A percentile compares a stretch with the other conserved stretches of the same genome.
phyloP scores from a whole-genome alignment of 805 yeast genomes.

The Yarrowia divulgata region DNA sequence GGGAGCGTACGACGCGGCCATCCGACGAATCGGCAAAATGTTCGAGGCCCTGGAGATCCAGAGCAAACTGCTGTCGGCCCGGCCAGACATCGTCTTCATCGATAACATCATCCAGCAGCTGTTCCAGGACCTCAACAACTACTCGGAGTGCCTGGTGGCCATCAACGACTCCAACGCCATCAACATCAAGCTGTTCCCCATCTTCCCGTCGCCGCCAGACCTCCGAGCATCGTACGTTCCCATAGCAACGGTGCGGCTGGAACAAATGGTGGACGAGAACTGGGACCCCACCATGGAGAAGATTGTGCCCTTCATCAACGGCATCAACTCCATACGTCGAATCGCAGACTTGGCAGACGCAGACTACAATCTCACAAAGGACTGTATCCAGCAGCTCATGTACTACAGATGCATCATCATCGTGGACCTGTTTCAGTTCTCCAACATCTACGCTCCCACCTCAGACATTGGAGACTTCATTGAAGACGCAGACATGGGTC shows the following conservation, averaged over 20 bases:
- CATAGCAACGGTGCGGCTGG: constrained; percentile 79
- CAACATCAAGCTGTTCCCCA: constrained; percentile 92
- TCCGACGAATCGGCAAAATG: constrained; percentile 84
- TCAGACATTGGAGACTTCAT: constrained; percentile 74
- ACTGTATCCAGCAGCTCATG: constrained; percentile 88
- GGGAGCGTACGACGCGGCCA: constrained; percentile 73
- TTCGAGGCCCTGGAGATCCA: constrained; percentile 92
- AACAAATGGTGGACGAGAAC: constrained; percentile 77
- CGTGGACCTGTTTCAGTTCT: constrained; percentile 87
- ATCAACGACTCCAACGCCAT: constrained; percentile 87
- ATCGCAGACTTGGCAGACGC: constrained; percentile 84
- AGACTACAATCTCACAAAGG: constrained; percentile 76
- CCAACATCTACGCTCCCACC: constrained; percentile 88
- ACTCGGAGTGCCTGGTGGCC: constrained; percentile 95
- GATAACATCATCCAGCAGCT: constrained; percentile 84
- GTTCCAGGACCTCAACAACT: constrained; percentile 92
- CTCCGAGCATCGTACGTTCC: constrained; percentile 88
- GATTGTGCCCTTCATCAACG: constrained; percentile 84
- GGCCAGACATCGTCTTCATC: constrained; percentile 53
- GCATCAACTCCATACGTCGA: constrained; percentile 78
- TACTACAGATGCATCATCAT: constrained; percentile 87
- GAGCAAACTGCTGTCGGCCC: constrained; percentile 70
- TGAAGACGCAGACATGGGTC: constrained; percentile 67
- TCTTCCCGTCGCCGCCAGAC: constrained; percentile 79
- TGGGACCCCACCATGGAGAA: constrained; percentile 98